Percentiles rank a stretch among this genome's conserved stretches.
Evolutionary conservation across 1,139 yeast genomes (phyloP).

Genomic region (Yamadazyma oceani): DNA sequence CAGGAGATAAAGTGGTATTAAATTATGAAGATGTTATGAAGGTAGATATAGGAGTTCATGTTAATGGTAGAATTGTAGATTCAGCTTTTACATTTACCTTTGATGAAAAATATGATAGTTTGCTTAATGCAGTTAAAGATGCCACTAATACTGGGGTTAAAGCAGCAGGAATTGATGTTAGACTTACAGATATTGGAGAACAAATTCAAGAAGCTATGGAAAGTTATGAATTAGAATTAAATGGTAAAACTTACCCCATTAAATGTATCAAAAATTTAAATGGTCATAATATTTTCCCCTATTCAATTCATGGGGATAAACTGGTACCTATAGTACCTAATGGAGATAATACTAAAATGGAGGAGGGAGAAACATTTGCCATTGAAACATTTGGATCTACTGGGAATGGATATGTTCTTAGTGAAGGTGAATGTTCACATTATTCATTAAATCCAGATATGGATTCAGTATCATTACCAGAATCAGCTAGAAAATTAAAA

Average conservation of each 20-base stretch:
- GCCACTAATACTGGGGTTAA: constrained; percentile 93
- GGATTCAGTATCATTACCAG: constrained; percentile 46
- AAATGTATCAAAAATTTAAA: constrained; percentile 88
- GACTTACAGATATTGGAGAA: constrained; percentile 93
- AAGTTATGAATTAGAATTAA: constrained; percentile 85
- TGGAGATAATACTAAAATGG: constrained; percentile 95
- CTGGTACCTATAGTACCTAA: constrained; percentile 94
- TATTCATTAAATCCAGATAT: constrained; percentile 65
- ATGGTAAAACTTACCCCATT: constrained; percentile 82
- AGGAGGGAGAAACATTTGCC: constrained; percentile 97
- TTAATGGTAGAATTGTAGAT: constrained; percentile 92
- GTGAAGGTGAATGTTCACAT: constrained; percentile 93
- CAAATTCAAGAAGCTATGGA: constrained; percentile 98
- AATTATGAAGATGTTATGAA: constrained; percentile 91
- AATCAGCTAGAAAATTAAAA: constrained; percentile 67
- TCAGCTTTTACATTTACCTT: constrained; percentile 94
- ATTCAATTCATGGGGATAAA: constrained; percentile 88
- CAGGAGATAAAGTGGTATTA: constrained; percentile 83
- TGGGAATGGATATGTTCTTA: constrained; percentile 85
- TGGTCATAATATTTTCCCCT: constrained; percentile 90
- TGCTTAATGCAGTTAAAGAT: constrained; percentile 80
- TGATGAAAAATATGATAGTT: constrained; percentile 76
- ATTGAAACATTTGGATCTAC: constrained; percentile 98
- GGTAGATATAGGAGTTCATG: constrained; percentile 96
- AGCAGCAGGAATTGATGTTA: constrained; percentile 94